Evolutionary conservation across 352 stramenopile species (phyloP), one percentile per base, ranked within the genome.

Genomic region (Phytopythium delawarense): DNA sequence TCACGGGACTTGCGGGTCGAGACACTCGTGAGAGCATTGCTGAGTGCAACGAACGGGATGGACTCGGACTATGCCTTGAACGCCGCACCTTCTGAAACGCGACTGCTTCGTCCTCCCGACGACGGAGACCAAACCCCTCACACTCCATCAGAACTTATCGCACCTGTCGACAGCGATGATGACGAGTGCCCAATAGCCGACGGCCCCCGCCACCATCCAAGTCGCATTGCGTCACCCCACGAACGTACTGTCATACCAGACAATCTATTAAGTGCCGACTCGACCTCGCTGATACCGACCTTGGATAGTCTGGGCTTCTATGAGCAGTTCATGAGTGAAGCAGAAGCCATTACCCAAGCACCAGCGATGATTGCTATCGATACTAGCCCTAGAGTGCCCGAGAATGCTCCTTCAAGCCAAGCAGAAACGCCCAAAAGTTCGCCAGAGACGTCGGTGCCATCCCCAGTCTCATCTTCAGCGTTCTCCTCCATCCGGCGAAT

Each of bases 321-420:
- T n/a, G 34, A 57, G 11, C 51, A 57, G 51, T 57, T 57, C 15
- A 13, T 57, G 32, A 44, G 9, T 34, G 51, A 57, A n/a, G 20
- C 28, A 20, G 46, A 32, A 52, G 46, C 46, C 46, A 34, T 52
- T 2, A 4, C 9, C 9, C 21, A 25, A 34, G 12, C 46, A 3
- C 7, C 21, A 21, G 5, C 46, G 1, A 18, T 5, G 1, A 53
- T 16, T 35, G 21, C 21, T 15, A 23, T 13, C 11, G 4, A 13
- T 23, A 30, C 25, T 15, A 15, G 6, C 18, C 6, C 48, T 6
- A 1, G 9, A 4, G 6, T n/a, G 15, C 0, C 28, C 13, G 25
- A 37, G 6, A 54, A 18, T 25, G 9, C 21, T 18, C 8, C 48
- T 35, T 9, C 48, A 21, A 39, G 15, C 7, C 48, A 23, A 2